Evolutionary conservation across 148 eudicot genomes (phyloP), one percentile per base, ranked within the genome.

Genomic region (Nepenthes gracilis): DNA sequence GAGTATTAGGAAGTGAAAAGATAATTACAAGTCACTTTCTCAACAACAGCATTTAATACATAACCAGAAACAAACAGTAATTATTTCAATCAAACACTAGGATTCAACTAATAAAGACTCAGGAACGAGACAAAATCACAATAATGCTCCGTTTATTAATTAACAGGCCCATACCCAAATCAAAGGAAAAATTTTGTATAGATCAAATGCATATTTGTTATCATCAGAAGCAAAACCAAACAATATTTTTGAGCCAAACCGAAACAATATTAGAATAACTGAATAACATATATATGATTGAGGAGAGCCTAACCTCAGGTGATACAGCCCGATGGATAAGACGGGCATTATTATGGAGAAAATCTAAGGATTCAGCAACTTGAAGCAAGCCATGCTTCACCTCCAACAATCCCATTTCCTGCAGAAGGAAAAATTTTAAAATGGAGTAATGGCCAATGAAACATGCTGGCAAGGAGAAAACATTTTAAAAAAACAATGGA

Each of bases 361-460:
- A 93, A 59, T 93, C 90, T 80, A 93, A 75, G 9, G 99, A 75
- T 72, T 93, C 99, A 1, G 96, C 89, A 74, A 93, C 69, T 75
- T 88, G 99, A 59, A 93, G 89, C 76, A 93, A 72, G 10, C 99
- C 99, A 74, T 93, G 99, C 74, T 93, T 93, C 64, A 88, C 87
- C 74, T 93, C 99, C 84, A 93, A 67, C 77, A 93, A 75, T 57
- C 99, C 94, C 95, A 93, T 88, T 70, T 84, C 95, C 97, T 91
- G 80, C 74, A 78, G 61, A 63, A 38, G 10, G 58, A 55, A 43
- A 69, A 68, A 35, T 45, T 54, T 13, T 63, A 45, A 45, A 65
- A 34, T 33, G 3, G 34, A 55, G 58, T 10, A 10, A 55, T 23
- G 35, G 3, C 8, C 5, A 9, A 2, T 32, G 36, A 55, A 55